These are phyloP conservation scores for Allomyces macrogynus DNA, from an alignment of 192 early-diverging fungal genomes.

Conservation along the genomic window DNA sequence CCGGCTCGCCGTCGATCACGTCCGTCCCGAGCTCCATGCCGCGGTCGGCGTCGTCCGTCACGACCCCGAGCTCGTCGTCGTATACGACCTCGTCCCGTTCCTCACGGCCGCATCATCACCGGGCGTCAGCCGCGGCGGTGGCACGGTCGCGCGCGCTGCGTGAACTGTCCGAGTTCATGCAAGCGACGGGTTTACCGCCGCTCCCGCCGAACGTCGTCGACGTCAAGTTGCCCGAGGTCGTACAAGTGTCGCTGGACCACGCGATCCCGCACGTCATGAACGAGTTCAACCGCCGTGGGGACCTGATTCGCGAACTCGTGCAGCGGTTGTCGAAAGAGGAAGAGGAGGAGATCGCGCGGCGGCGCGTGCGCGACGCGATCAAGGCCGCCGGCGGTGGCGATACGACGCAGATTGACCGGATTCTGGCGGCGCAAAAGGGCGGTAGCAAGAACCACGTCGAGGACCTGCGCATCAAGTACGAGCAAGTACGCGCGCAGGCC, in stretches of 20 bases:
- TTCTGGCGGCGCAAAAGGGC: neutral
- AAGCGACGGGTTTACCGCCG: neutral
- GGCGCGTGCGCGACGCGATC: neutral
- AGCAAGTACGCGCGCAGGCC: neutral
- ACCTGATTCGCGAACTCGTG: neutral
- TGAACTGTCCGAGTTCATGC: neutral
- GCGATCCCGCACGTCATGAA: neutral
- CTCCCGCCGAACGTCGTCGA: neutral
- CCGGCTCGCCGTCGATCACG: no score
- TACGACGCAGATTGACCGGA: neutral
- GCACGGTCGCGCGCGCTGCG: neutral
- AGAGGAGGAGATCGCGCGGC: no score
- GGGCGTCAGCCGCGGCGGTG: no score
- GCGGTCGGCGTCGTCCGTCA: no score
- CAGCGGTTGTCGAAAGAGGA: neutral
- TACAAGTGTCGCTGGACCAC: neutral
- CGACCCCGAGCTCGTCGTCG: no score
- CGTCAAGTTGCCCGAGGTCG: neutral
- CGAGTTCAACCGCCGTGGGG: neutral
- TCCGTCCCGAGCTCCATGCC: no score
- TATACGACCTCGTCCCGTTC: no score
- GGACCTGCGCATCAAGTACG: neutral
- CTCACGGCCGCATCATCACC: no score
- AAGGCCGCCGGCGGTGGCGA: neutral
- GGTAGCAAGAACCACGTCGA: neutral